phyloP scores from a whole-genome alignment of 768 basidiomycete genomes.

The Suillus luteus region DNA sequence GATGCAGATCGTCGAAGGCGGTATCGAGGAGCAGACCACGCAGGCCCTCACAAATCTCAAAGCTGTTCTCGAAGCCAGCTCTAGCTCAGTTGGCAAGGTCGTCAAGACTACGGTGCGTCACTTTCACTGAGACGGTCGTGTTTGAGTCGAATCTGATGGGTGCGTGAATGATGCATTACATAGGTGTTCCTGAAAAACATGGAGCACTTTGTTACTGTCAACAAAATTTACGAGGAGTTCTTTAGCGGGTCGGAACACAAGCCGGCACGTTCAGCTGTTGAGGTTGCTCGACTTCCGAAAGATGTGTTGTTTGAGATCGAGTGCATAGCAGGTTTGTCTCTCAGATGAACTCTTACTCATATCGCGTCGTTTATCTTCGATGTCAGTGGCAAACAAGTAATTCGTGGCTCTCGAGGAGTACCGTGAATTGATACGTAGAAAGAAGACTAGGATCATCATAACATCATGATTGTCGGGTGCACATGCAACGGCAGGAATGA shows the following conservation, averaged over 20 bases:
- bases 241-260: conserved; percentile 77
- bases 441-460: not conserved
- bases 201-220: conserved; percentile 86
- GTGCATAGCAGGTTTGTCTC: conserved; percentile 68
- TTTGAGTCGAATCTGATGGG: not conserved
- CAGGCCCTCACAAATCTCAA: conserved; percentile 88
- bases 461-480: too few species aligned
- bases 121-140: not conserved
- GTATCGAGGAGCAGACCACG: conserved; percentile 76
- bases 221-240: conserved; percentile 77
- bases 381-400: conserved; percentile 2
- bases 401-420: not conserved
- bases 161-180: not conserved
- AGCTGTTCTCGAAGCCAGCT: conserved; percentile 80
- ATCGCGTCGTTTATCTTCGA: not conserved
- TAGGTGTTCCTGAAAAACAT: conserved; percentile 93
- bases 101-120: conserved; percentile 85
- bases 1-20: conserved; percentile 69
- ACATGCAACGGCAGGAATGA: not conserved
- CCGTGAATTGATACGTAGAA: not conserved
- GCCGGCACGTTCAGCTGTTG: conserved; percentile 91
- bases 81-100: conserved; percentile 76
- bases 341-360: not conserved
- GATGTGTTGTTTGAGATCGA: conserved; percentile 94
- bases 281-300: conserved; percentile 86